A percentile compares a stretch with the other conserved stretches of the same genome.
phyloP scores from a whole-genome alignment of 2,329 filamentous ascomycete species.

The Colletotrichum endophyticum region DNA sequence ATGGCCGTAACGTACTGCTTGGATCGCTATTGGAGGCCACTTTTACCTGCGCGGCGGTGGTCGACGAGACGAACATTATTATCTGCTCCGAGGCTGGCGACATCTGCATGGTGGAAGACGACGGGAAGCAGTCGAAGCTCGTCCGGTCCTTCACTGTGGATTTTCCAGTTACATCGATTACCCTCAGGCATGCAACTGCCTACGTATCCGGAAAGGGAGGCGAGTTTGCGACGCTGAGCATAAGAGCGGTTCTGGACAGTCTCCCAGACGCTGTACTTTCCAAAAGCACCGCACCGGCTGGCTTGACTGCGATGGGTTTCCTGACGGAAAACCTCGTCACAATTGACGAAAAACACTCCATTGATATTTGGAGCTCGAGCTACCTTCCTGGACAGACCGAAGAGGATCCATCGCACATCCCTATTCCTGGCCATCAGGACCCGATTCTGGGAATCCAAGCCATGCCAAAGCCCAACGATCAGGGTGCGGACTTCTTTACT shows the following conservation, averaged over 20 bases:
- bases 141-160: constrained; percentile 68
- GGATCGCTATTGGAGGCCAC: constrained; percentile 82
- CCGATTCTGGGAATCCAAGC: constrained; percentile 76
- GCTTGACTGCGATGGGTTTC: constrained; percentile 72
- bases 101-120: constrained; percentile 86
- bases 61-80: constrained; percentile 77
- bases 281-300: constrained; percentile 40
- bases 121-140: constrained; percentile 73
- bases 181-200: constrained; percentile 61
- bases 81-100: constrained; percentile 88
- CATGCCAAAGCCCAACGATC: constrained; percentile 62
- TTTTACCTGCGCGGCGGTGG: constrained; percentile 77
- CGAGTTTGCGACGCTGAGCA: constrained; percentile 57
- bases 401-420: constrained; percentile 49
- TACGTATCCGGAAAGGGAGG: constrained; percentile 75
- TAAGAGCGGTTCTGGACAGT: constrained; percentile 53
- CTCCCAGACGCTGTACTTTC: constrained; percentile 42
- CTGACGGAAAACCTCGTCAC: constrained; percentile 72
- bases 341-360: constrained; percentile 76
- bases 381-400: constrained; percentile 45
- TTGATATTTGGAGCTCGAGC: constrained; percentile 67
- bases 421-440: constrained; percentile 67
- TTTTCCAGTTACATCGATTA: constrained; percentile 72
- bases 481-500: constrained; percentile 79
- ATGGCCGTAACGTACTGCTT: constrained; percentile 86